A percentile compares a stretch with the other conserved stretches of the same genome.
Conservation (phyloP, 805 yeast genomes). For the Ogataea pini region DNA sequence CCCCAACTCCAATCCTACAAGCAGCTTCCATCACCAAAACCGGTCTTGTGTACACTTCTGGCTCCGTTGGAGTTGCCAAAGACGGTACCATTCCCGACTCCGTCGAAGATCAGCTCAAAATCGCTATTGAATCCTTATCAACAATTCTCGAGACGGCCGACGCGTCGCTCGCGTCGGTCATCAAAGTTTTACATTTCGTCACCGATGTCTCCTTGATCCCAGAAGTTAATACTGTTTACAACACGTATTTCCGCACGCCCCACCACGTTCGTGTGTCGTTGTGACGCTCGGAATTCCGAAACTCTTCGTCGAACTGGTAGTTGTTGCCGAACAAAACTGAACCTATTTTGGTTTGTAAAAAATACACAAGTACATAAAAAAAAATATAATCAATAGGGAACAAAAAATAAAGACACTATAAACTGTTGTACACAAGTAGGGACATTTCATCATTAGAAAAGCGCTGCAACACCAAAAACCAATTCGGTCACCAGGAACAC, state of each 20-base stretch:
- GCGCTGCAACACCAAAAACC: background rate
- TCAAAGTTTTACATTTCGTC: constrained; percentile 51
- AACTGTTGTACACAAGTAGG: constrained; percentile 4
- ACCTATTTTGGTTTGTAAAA: no score
- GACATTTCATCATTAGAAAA: constrained; percentile 2
- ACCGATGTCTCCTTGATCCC: constrained; percentile 43
- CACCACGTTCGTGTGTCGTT: constrained; percentile 53
- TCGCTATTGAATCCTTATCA: constrained; percentile 45
- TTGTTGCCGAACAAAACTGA: constrained; percentile 36
- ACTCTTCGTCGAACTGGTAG: constrained; percentile 51
- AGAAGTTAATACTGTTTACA: constrained; percentile 47
- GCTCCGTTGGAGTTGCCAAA: constrained; percentile 29
- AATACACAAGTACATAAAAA: background rate
- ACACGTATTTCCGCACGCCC: constrained; percentile 45
- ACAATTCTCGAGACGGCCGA: constrained; percentile 45
- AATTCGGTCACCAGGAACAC: no score
- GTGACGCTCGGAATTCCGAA: constrained; percentile 48
- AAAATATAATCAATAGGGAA: no score
- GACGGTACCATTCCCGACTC: constrained; percentile 43
- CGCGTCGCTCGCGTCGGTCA: constrained; percentile 43
- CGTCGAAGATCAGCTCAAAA: constrained; percentile 45
- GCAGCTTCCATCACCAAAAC: constrained; percentile 27
- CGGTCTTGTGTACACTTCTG: constrained; percentile 32
- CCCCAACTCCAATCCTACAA: constrained; percentile 23
- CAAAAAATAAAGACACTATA: background rate